Conservation (phyloP, 441 rosid genomes). For the Populus hybrid region DNA sequence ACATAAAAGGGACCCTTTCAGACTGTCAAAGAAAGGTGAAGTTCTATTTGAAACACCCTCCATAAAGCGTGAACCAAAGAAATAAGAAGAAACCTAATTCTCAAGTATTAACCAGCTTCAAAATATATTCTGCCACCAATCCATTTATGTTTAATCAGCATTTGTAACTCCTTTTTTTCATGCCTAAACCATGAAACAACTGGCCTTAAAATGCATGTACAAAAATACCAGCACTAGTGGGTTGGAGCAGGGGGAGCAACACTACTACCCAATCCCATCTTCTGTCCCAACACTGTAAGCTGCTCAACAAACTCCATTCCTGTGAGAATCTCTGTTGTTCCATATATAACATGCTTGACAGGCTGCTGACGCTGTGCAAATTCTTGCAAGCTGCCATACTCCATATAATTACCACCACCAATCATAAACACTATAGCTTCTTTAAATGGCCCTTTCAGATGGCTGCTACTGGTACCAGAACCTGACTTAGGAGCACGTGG, state of each 20-base stretch:
- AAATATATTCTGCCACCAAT: background rate
- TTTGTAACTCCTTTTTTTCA: background rate
- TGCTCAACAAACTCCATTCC: constrained; percentile 89
- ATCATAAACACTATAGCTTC: too few species aligned
- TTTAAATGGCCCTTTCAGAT: too few species aligned
- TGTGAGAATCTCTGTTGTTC: constrained; percentile 84
- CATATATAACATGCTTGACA: too few species aligned
- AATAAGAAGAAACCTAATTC: background rate
- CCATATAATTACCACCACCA: too few species aligned
- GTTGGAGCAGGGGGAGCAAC: constrained; percentile 39
- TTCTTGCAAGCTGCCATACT: too few species aligned
- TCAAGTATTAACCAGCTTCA: background rate
- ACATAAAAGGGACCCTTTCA: constrained; percentile 32
- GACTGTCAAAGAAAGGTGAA: background rate
- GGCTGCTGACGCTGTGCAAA: too few species aligned
- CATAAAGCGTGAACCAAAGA: background rate
- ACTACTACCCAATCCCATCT: constrained; percentile 79
- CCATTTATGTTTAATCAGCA: background rate
- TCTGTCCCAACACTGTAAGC: constrained; percentile 80
- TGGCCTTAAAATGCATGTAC: constrained; percentile 12
- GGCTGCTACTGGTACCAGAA: too few species aligned
- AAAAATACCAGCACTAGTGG: constrained; percentile 22
- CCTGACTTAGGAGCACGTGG: too few species aligned
- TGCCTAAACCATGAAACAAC: background rate
- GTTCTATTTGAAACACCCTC: background rate